Evolutionary conservation across 2,329 filamentous ascomycete species (phyloP).

Genomic region (Nannizzia gypsea): DNA sequence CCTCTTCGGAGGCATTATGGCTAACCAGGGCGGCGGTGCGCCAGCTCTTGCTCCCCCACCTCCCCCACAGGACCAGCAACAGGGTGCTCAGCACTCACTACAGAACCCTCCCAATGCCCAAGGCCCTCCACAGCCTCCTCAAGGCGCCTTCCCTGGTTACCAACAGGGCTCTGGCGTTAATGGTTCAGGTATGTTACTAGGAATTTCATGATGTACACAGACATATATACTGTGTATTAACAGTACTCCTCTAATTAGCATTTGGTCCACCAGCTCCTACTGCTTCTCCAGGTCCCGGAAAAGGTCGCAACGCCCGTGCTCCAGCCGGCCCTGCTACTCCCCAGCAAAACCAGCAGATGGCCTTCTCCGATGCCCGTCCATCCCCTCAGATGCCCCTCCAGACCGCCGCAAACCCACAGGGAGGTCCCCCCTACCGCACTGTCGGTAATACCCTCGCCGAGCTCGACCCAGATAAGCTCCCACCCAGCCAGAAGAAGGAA

Average conservation of each 20-base stretch:
- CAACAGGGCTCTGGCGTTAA: slow-evolving; percentile 53
- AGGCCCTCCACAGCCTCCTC: slow-evolving; percentile 60
- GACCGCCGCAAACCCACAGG: slow-evolving; percentile 46
- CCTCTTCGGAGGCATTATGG: slow-evolving; percentile 92
- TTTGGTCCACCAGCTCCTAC: slow-evolving; percentile 63
- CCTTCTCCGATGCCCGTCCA: slow-evolving; percentile 69
- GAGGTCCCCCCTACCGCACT: slow-evolving; percentile 35
- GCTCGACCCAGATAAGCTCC: slow-evolving; percentile 73
- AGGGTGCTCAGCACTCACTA: slow-evolving; percentile 44
- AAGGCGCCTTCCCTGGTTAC: slow-evolving; percentile 57
- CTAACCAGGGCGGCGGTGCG: slow-evolving; percentile 72
- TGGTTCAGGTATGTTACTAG: slow-evolving; percentile 36
- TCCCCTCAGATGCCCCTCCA: slow-evolving; percentile 84
- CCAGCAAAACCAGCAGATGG: slow-evolving; percentile 77
- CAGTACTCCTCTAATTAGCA: slow-evolving; percentile 20
- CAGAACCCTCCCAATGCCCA: slow-evolving; percentile 46
- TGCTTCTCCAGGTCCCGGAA: slow-evolving; percentile 73
- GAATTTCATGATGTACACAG: neutral
- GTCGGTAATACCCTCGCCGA: slow-evolving; percentile 68
- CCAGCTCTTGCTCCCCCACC: slow-evolving; percentile 70
- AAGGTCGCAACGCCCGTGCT: slow-evolving; percentile 55
- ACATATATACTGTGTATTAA: slow-evolving; percentile 30
- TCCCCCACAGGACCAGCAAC: slow-evolving; percentile 52
- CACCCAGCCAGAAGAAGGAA: slow-evolving; percentile 76
- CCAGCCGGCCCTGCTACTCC: slow-evolving; percentile 66